These are phyloP conservation scores for Balamuthia mandrillaris DNA, from an alignment of 208 protist species.

Conservation along the genomic window DNA sequence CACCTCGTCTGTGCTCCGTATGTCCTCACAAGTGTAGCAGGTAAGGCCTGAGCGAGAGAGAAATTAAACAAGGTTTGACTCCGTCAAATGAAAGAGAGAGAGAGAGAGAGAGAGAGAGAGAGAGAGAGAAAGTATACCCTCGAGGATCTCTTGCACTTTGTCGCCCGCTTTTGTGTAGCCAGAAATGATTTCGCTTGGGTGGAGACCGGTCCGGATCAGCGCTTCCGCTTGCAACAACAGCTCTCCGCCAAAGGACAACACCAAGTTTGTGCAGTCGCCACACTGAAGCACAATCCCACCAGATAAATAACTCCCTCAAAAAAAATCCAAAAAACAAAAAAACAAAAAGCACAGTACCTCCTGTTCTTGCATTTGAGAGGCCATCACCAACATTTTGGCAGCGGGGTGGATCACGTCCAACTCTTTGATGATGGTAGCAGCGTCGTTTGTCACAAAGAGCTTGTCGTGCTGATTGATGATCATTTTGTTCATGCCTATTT, in stretches of 20 bases:
- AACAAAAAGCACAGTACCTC: background rate
- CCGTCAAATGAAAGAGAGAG: too few relatives aligned
- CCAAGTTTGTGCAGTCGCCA: constrained; percentile 99
- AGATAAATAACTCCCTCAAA: background rate
- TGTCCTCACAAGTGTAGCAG: constrained; percentile 74
- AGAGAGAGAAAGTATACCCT: constrained; percentile 43
- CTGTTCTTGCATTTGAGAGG: constrained; percentile 86
- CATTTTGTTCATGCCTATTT: constrained; percentile 96
- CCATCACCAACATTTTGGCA: constrained; percentile 98
- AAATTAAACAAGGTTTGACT: background rate
- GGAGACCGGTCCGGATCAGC: constrained; percentile 92
- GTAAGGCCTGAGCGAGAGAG: background rate
- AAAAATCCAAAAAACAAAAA: constrained; percentile 12
- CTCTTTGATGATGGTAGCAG: constrained; percentile 98
- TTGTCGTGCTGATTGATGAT: constrained; percentile 99
- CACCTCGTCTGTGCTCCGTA: constrained; percentile 74
- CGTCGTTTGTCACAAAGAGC: constrained; percentile 99
- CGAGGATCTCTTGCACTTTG: constrained; percentile 87
- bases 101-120: too few relatives aligned
- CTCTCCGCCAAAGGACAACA: constrained; percentile 97
- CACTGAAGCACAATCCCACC: constrained; percentile 60
- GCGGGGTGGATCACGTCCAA: constrained; percentile 93
- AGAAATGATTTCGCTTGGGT: constrained; percentile 95
- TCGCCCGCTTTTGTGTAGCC: constrained; percentile 93
- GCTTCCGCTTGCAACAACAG: constrained; percentile 94